A percentile compares a stretch with the other conserved stretches of the same genome.
These are phyloP conservation scores for Podochytrium sp. DNA, from an alignment of 192 early-diverging fungal species.

Conservation along the genomic window DNA sequence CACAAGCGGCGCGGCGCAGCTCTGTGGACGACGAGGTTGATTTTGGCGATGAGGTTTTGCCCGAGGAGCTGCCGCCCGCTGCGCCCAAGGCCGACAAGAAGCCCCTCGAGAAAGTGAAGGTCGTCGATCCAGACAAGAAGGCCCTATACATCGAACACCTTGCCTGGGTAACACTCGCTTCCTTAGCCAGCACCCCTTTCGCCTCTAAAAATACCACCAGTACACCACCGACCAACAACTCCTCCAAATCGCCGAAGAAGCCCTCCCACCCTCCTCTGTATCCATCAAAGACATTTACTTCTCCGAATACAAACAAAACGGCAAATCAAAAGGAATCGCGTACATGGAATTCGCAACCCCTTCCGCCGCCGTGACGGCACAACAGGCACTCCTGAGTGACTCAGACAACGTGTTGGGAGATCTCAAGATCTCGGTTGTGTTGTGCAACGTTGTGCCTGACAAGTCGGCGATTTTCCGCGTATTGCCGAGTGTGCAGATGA, in stretches of 20 bases:
- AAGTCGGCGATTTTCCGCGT: background rate
- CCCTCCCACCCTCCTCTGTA: conserved; percentile 41
- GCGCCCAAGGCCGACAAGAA: background rate
- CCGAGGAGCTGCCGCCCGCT: background rate
- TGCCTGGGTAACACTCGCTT: conserved; percentile 11
- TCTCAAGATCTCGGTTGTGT: background rate
- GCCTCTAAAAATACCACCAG: conserved; percentile 25
- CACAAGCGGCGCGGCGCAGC: background rate
- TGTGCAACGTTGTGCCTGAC: background rate
- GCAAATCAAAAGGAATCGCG: conserved; percentile 67
- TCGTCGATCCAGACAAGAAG: conserved; percentile 5
- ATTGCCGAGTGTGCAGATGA: background rate
- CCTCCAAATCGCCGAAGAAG: conserved; percentile 43
- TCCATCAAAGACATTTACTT: conserved; percentile 51
- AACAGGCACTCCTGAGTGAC: conserved; percentile 1
- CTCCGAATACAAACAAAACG: conserved; percentile 67
- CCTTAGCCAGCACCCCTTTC: background rate
- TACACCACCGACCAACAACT: conserved; percentile 65
- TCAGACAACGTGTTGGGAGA: background rate
- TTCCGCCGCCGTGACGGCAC: conserved; percentile 43
- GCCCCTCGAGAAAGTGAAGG: background rate
- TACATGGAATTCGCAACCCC: conserved; percentile 56
- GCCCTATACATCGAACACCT: conserved; percentile 15
- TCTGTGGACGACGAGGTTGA: conserved; percentile 10
- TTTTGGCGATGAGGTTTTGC: conserved; percentile 2